Evolutionary conservation across 176 grass and related monocot genomes (phyloP).

Genomic region (bread wheat (Triticum aestivum)): IWGSC_CS_RefSeq_v2.1 NC_057804.1:125344807-125345306

Average conservation of each 20-base stretch:
- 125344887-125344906: background rate
- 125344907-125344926: background rate
- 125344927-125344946: background rate
- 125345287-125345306: no score
- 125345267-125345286: no score
- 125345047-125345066: conserved; percentile 21
- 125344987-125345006: background rate
- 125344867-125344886: background rate
- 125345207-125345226: background rate
- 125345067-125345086: background rate
- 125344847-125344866: background rate
- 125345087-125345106: conserved; percentile 15
- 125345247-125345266: no score
- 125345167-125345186: background rate
- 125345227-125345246: background rate
- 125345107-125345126: background rate
- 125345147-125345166: no score
- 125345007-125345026: background rate
- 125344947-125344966: conserved; percentile 17
- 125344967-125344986: conserved; percentile 31
- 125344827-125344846: background rate
- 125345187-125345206: background rate
- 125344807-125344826: background rate
- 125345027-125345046: background rate
- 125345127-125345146: conserved; percentile 15